Evolutionary conservation across 345 rosid genomes (phyloP).

Genomic region (Luvunga scandens): DNA sequence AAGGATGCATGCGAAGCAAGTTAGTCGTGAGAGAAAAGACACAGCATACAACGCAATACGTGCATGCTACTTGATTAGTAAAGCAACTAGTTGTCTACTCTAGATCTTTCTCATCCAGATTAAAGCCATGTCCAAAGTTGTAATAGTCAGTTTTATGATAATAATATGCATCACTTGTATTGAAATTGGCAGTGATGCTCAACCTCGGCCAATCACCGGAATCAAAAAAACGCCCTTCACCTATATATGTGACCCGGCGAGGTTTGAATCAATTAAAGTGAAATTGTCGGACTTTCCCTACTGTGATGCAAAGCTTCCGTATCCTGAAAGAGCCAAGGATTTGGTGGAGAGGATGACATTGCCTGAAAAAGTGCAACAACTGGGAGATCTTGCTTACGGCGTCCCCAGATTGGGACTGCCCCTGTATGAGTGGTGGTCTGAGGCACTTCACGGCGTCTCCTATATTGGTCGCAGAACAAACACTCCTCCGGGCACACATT

Average conservation of each 20-base stretch:
- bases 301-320: slow-evolving; percentile 30
- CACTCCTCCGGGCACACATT: slow-evolving; percentile 20
- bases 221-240: no score
- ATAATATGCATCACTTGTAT: no score
- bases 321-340: slow-evolving; percentile 29
- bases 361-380: slow-evolving; percentile 30
- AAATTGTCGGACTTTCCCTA: no score
- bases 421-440: slow-evolving; percentile 47
- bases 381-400: slow-evolving; percentile 25
- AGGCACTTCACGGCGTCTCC: slow-evolving; percentile 50
- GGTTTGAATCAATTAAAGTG: no score
- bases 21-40: not conserved
- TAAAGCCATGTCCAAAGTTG: no score
- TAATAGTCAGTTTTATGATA: no score
- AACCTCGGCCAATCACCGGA: no score
- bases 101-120: no score
- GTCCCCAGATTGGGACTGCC: slow-evolving; percentile 38
- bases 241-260: no score
- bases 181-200: no score
- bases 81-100: no score
- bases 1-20: not conserved
- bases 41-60: not conserved
- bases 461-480: slow-evolving; percentile 16
- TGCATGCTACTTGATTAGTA: no score
- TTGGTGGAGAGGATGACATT: slow-evolving; percentile 33